These are phyloP conservation scores for Linnemannia schmuckeri DNA, from an alignment of 192 early-diverging fungal species.

Conservation along the genomic window DNA sequence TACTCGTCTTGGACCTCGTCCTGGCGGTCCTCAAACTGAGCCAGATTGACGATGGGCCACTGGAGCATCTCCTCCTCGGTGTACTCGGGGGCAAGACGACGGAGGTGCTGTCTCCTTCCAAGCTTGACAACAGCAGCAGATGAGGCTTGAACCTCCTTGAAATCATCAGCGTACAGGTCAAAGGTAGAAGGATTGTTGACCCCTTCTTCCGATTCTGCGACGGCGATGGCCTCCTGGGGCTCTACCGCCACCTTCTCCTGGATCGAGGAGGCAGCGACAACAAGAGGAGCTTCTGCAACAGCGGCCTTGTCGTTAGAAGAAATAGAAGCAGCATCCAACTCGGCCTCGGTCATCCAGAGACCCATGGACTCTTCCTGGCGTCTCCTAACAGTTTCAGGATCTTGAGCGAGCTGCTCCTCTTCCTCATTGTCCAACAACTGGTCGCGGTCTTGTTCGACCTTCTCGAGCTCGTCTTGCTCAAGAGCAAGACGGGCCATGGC, in stretches of 20 bases:
- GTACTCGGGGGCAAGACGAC: constrained; percentile 11
- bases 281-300: not conserved
- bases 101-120: constrained; percentile 9
- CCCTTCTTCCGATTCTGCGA: not conserved
- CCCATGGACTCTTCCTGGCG: constrained; percentile 44
- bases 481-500: constrained; percentile 20
- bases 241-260: not conserved
- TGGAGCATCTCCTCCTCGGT: constrained; percentile 48
- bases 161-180: constrained; percentile 39
- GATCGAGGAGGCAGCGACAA: not conserved
- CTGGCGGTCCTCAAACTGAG: constrained; percentile 33
- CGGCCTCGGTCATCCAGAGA: constrained; percentile 49
- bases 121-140: not conserved
- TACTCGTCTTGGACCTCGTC: constrained; percentile 43
- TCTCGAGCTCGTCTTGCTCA: constrained; percentile 48
- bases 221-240: not conserved
- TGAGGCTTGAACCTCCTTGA: constrained; percentile 28
- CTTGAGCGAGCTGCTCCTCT: constrained; percentile 30
- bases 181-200: constrained; percentile 11
- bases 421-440: constrained; percentile 43
- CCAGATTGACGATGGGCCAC: constrained; percentile 37
- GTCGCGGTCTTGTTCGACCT: constrained; percentile 38
- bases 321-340: constrained; percentile 17
- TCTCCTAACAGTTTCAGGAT: constrained; percentile 34
- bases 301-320: not conserved